Evolutionary conservation across 2,329 filamentous ascomycete genomes (phyloP).

Genomic region (Sporothrix schenckii): DNA sequence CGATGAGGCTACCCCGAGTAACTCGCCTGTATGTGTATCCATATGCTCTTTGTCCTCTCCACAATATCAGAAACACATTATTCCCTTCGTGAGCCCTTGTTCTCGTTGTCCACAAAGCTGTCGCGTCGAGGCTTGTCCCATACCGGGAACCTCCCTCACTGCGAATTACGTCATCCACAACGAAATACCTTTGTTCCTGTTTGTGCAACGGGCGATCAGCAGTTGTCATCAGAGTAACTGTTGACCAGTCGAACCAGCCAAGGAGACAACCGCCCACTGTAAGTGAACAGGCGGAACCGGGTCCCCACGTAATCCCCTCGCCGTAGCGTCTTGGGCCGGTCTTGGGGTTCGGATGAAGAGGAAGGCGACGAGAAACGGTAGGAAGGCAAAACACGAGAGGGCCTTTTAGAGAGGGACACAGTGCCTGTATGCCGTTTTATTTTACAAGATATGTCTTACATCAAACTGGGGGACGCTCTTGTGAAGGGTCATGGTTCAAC

Average conservation of each 20-base stretch:
- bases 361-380: too few relatives aligned
- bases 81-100: neutral
- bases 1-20: too few relatives aligned
- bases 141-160: neutral
- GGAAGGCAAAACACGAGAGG: too few relatives aligned
- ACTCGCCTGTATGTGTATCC: neutral
- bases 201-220: neutral
- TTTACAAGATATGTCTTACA: too few relatives aligned
- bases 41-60: neutral
- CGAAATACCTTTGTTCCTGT: conserved; percentile 11
- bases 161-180: conserved; percentile 14
- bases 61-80: neutral
- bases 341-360: too few relatives aligned
- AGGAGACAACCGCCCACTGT: neutral
- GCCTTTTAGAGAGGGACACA: too few relatives aligned
- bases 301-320: conserved; percentile 21
- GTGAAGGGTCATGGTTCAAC: too few relatives aligned
- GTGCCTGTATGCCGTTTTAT: too few relatives aligned
- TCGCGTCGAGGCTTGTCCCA: neutral
- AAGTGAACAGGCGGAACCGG: neutral
- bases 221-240: neutral
- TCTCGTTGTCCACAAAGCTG: neutral
- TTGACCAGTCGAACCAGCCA: neutral
- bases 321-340: neutral
- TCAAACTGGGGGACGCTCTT: too few relatives aligned